Evolutionary conservation across 805 yeast species (phyloP).

Genomic region (Lipomyces lipofer): DNA sequence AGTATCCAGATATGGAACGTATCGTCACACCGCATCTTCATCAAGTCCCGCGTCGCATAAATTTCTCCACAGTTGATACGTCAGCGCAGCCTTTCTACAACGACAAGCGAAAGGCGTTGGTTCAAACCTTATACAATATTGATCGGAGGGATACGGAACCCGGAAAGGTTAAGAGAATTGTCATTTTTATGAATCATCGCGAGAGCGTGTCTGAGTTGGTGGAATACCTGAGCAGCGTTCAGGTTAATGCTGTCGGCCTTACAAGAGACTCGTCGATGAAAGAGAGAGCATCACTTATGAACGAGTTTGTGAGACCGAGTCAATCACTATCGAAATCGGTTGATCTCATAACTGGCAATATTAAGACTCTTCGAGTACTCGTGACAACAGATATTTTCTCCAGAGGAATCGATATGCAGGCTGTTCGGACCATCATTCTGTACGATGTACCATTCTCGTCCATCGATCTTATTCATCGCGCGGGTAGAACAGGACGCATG

Average conservation of each 20-base stretch:
- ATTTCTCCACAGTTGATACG: conserved; percentile 74
- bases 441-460: conserved; percentile 85
- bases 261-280: conserved; percentile 64
- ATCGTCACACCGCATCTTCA: conserved; percentile 82
- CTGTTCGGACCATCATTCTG: conserved; percentile 75
- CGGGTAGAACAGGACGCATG: conserved; percentile 94
- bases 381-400: conserved; percentile 88
- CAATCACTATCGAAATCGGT: conserved; percentile 29
- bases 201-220: conserved; percentile 62
- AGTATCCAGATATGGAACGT: conserved; percentile 66
- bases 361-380: conserved; percentile 58
- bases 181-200: conserved; percentile 81
- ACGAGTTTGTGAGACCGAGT: conserved; percentile 66
- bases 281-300: conserved; percentile 58
- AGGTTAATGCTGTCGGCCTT: conserved; percentile 63
- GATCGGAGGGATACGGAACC: conserved; percentile 79
- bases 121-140: conserved; percentile 85
- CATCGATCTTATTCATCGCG: conserved; percentile 83
- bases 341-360: conserved; percentile 34
- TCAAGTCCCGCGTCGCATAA: conserved; percentile 74
- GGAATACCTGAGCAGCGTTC: conserved; percentile 51
- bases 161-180: conserved; percentile 71
- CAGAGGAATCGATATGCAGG: conserved; percentile 83
- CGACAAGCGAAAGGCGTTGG: conserved; percentile 77
- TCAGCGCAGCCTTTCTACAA: conserved; percentile 78